Conservation (phyloP, 179 eudicot genomes). For the Gypsophila paniculata region DNA sequence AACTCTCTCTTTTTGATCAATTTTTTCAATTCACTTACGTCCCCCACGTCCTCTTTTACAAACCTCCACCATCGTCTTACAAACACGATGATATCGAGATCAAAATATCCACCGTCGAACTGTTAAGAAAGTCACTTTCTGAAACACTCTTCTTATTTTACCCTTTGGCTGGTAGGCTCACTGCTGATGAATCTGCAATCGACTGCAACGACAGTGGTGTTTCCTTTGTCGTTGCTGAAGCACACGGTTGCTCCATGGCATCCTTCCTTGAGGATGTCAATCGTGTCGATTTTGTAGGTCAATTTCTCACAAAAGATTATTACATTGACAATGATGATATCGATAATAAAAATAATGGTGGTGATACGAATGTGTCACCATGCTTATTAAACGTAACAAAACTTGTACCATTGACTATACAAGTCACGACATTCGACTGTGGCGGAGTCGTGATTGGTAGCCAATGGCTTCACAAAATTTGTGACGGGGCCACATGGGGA, state of each 20-base stretch:
- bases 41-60: constrained; percentile 17
- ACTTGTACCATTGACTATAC: constrained; percentile 14
- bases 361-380: too few species aligned
- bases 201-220: constrained; percentile 25
- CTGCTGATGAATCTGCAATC: constrained; percentile 3
- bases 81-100: not conserved
- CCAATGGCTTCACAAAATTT: constrained; percentile 6
- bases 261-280: constrained; percentile 9
- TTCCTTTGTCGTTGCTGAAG: constrained; percentile 17
- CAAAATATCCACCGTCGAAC: not conserved
- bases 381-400: not conserved
- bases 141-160: constrained; percentile 24
- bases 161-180: constrained; percentile 31
- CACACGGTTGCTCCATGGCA: constrained; percentile 4
- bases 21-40: not conserved
- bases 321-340: not conserved
- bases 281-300: constrained; percentile 9
- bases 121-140: constrained; percentile 24
- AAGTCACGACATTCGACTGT: constrained; percentile 18
- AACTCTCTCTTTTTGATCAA: constrained; percentile 20
- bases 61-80: not conserved
- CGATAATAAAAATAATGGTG: too few species aligned
- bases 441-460: constrained; percentile 22
- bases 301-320: not conserved
- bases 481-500: constrained; percentile 15